These are phyloP conservation scores for Lactifluus hygrophoroides DNA, from an alignment of 768 basidiomycete genomes.

Conservation along the genomic window DNA sequence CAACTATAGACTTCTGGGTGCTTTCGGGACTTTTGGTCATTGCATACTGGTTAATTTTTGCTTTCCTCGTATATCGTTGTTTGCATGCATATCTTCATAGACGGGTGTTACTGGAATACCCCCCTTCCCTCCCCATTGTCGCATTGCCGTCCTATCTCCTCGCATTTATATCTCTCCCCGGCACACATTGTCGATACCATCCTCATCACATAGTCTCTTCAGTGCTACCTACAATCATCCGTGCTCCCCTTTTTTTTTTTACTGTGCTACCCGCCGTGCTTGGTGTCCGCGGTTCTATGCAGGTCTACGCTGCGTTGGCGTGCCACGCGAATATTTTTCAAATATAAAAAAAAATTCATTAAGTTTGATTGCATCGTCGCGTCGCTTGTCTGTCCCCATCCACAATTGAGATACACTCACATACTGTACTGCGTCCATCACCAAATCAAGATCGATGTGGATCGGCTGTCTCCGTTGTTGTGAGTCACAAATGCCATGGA, in stretches of 20 bases:
- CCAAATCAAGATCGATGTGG: neutral
- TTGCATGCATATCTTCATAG: conserved; percentile 19
- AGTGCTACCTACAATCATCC: conserved; percentile 18
- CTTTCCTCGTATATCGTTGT: conserved; percentile 15
- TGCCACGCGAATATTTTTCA: neutral
- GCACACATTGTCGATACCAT: conserved; percentile 16
- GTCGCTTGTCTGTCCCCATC: neutral
- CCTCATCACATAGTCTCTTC: conserved; percentile 15
- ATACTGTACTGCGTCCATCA: too few relatives aligned
- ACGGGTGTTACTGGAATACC: conserved; percentile 15
- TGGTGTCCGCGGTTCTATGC: conserved; percentile 12
- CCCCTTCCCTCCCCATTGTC: conserved; percentile 2
- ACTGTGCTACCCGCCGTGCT: conserved; percentile 10
- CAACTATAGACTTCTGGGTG: conserved; percentile 13
- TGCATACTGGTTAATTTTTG: conserved; percentile 13
- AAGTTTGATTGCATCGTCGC: conserved; percentile 6
- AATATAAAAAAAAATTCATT: neutral
- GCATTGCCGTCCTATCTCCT: conserved; percentile 10
- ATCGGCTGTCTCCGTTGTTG: conserved; percentile 4
- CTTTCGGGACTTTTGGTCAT: conserved; percentile 16
- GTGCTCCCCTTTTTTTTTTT: neutral
- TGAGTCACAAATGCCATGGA: conserved; percentile 3
- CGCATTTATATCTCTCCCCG: conserved; percentile 16
- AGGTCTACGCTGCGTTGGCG: conserved; percentile 13
- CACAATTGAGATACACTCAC: neutral